Percentiles rank a stretch among this genome's conserved stretches.
These are phyloP conservation scores for Solanum clarkiae DNA, from an alignment of 257 asterid species.

Conservation along the genomic window DNA sequence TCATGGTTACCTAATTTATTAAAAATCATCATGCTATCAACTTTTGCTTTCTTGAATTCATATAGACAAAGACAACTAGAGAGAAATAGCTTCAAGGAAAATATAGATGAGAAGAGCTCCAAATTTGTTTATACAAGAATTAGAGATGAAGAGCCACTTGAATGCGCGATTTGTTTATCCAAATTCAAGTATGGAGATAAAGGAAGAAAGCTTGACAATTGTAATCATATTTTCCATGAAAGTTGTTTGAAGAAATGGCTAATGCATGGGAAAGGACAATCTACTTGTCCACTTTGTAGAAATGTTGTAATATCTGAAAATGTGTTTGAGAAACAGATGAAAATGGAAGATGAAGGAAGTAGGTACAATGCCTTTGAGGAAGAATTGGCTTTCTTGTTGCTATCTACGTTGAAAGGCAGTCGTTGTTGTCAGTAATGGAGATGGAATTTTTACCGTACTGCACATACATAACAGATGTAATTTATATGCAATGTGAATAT, in stretches of 20 bases:
- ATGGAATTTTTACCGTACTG: background rate
- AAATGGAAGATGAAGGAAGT: background rate
- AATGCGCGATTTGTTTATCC: background rate
- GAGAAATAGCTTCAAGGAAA: background rate
- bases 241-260: background rate
- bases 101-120: background rate
- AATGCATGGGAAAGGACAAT: background rate
- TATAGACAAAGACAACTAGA: background rate
- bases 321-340: background rate
- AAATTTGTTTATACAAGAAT: background rate
- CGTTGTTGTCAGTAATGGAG: background rate
- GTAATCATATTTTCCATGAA: background rate
- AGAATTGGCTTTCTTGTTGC: background rate
- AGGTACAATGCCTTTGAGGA: background rate
- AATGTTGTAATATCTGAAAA: background rate
- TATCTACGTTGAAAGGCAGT: background rate
- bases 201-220: background rate
- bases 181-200: background rate
- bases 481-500: background rate
- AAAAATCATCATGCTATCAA: background rate
- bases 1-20: background rate
- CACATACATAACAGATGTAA: background rate
- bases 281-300: background rate
- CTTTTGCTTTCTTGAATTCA: background rate
- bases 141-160: background rate